Evolutionary conservation across 352 stramenopile species (phyloP).

Genomic region (Bremia lactucae): DNA sequence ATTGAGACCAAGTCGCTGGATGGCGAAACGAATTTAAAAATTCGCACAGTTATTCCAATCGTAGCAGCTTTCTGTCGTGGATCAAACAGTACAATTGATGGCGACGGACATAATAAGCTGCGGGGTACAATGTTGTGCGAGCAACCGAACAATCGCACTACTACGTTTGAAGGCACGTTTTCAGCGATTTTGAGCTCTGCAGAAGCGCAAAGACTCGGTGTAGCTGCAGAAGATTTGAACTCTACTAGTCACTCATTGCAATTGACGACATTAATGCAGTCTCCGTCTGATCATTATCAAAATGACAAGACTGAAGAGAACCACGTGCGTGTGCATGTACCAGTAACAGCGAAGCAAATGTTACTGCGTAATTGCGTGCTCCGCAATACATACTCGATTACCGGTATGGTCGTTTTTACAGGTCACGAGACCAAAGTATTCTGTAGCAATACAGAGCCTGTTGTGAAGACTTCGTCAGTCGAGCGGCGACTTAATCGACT

Average conservation of each 20-base stretch:
- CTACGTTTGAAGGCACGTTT: conserved; percentile 72
- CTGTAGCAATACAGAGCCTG: conserved; percentile 65
- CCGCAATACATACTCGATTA: conserved; percentile 75
- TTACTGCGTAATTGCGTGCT: conserved; percentile 83
- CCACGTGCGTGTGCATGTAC: conserved; percentile 29
- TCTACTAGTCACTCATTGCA: neutral
- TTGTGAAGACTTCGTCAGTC: conserved; percentile 73
- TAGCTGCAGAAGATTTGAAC: conserved; percentile 7
- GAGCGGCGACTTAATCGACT: conserved; percentile 59
- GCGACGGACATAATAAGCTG: conserved; percentile 30
- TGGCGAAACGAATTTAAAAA: conserved; percentile 79
- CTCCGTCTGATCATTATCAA: conserved; percentile 12
- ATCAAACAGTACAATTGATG: conserved; percentile 7
- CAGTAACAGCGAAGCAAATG: conserved; percentile 82
- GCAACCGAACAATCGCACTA: conserved; percentile 76
- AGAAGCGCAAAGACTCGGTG: conserved; percentile 28
- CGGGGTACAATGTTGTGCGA: conserved; percentile 60
- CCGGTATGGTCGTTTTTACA: conserved; percentile 85
- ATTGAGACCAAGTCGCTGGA: conserved; percentile 82
- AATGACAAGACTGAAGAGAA: conserved; percentile 26
- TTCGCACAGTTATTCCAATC: conserved; percentile 57
- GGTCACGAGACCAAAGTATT: conserved; percentile 80
- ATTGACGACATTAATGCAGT: neutral
- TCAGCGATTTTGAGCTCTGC: conserved; percentile 26
- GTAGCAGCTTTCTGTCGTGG: conserved; percentile 24